Conservation (phyloP, 306 rosid species). For the peach (Prunus persica) region Prunus_persica_NCBIv2 NC_034010.1:11554501-11555000, state of each 20-base stretch:
- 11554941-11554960: slow-evolving; percentile 50
- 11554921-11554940: slow-evolving; percentile 63
- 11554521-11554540: not conserved
- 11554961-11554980: slow-evolving; percentile 75
- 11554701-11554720: not conserved
- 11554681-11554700: not conserved
- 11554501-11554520: not conserved
- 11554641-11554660: not conserved
- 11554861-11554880: slow-evolving; percentile 57
- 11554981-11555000: slow-evolving; percentile 78
- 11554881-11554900: slow-evolving; percentile 53
- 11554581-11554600: not conserved
- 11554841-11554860: slow-evolving; percentile 58
- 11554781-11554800: not conserved
- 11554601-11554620: not conserved
- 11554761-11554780: not conserved
- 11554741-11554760: not conserved
- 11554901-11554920: slow-evolving; percentile 55
- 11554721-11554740: not conserved
- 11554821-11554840: slow-evolving; percentile 5
- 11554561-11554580: not conserved
- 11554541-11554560: not conserved
- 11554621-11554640: not conserved
- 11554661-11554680: not conserved
- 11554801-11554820: not conserved